phyloP scores from a whole-genome alignment of 1,284 basidiomycete genomes.

The Coniferiporia sulphurascens region DNA sequence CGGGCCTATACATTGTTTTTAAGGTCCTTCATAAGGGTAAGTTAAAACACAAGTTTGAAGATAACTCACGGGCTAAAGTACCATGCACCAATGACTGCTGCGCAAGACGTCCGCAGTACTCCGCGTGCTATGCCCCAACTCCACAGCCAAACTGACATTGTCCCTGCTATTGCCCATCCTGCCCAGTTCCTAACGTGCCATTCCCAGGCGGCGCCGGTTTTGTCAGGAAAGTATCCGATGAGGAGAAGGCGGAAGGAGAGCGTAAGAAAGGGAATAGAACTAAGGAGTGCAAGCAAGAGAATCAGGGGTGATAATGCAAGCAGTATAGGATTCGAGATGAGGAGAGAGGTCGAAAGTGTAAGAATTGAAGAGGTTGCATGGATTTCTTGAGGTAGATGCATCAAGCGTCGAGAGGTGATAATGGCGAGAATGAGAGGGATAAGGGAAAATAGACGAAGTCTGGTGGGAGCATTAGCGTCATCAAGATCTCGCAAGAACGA shows the following conservation, averaged over 20 bases:
- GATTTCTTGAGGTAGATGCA: constrained; percentile 59
- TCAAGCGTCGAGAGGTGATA: constrained; percentile 68
- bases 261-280: constrained; percentile 82
- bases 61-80: constrained; percentile 76
- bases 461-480: constrained; percentile 22
- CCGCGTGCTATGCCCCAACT: constrained; percentile 87
- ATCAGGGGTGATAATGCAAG: constrained; percentile 77
- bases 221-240: constrained; percentile 54
- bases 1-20: constrained; percentile 36
- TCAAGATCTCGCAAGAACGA: not conserved
- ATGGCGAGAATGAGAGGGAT: constrained; percentile 69
- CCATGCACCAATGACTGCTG: constrained; percentile 87
- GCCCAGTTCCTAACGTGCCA: constrained; percentile 81
- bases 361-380: constrained; percentile 74
- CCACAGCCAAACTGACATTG: constrained; percentile 81
- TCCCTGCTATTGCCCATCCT: constrained; percentile 72
- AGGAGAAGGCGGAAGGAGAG: constrained; percentile 79
- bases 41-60: not conserved
- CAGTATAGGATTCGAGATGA: constrained; percentile 77
- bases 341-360: constrained; percentile 72
- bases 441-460: constrained; percentile 73
- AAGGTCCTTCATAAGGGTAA: constrained; percentile 7
- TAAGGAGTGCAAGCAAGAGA: constrained; percentile 65
- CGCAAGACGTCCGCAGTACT: constrained; percentile 70
- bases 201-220: constrained; percentile 38